Evolutionary conservation across 2,329 filamentous ascomycete species (phyloP), one percentile per base, ranked within the genome.

Genomic region (Trichophyton simii): DNA sequence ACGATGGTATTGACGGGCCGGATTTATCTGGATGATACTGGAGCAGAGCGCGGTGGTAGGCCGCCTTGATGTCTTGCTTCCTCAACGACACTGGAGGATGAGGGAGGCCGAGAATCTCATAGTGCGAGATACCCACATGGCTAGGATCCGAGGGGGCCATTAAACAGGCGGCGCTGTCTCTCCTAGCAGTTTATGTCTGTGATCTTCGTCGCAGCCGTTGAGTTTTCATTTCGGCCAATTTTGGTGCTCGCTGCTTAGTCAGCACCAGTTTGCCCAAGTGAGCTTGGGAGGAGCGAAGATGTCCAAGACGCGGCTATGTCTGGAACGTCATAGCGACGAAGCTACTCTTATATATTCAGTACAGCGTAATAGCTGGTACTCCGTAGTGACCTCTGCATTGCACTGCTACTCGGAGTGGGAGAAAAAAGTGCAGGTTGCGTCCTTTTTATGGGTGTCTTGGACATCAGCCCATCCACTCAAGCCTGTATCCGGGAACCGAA

Each of bases 41-140:
- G 3, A 86, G 75, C 25, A 86, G 74, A 5, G 82, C 80, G 57
- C 74, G 77, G 62, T 80, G 80, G 69, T 86, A 86, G 8, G 83
- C 83, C 34, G 72, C 63, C 68, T 80, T 82, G 60, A 83, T 70
- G 44, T 79, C 76, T 61, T 74, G 71, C 57, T 74, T 74, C 3
- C 72, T 69, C 34, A 76, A 65, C 2, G 64, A 31, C 0, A 64
- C 61, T 2, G 68, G 63, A 15, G 62, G 62, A 11, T 31, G 71
- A 1, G 72, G 69, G 50, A 79, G 71, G 38, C 67, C 68, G 34
- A 78, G 72, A 65, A 77, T 71, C 52, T 72, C 68, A 66, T 78
- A 79, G 62, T 69, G 65, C 22, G 67, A 69, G 67, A 62, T 72
- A 68, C 11, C 63, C 61, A 1, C 57, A 59, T 36, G 38, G 13